Percentiles rank a stretch among this genome's conserved stretches.
Evolutionary conservation across 164 flowering plant genomes (phyloP).

Genomic region (Chimonanthus salicifolius): DNA sequence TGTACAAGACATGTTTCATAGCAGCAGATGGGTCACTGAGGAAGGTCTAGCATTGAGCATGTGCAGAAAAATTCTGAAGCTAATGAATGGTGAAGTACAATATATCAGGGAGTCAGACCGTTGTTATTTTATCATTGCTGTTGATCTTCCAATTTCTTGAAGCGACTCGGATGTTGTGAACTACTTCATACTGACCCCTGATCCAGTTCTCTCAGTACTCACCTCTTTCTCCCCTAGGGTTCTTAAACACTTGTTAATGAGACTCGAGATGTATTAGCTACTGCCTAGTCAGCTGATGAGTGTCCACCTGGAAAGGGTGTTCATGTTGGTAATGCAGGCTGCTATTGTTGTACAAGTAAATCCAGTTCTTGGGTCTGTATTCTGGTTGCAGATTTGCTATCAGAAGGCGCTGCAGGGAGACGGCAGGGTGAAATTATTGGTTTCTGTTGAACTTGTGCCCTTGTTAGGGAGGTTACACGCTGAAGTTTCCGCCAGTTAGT

Average conservation of each 20-base stretch:
- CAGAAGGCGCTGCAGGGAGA: not conserved
- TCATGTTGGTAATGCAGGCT: not conserved
- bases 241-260: not conserved
- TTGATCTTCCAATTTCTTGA: slow-evolving; percentile 48
- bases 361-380: not conserved
- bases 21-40: slow-evolving; percentile 54
- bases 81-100: slow-evolving; percentile 80
- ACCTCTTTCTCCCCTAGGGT: not conserved
- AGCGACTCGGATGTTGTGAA: slow-evolving; percentile 22
- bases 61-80: slow-evolving; percentile 71
- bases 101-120: slow-evolving; percentile 78
- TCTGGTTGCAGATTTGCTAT: not conserved
- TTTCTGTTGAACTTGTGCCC: not conserved
- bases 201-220: not conserved
- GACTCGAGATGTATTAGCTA: not conserved
- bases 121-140: slow-evolving; percentile 50
- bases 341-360: not conserved
- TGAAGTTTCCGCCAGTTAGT: not conserved
- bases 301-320: not conserved
- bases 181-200: slow-evolving; percentile 13
- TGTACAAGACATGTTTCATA: slow-evolving; percentile 77
- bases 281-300: not conserved
- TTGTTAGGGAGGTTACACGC: not conserved
- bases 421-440: not conserved
- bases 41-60: slow-evolving; percentile 81